Conservation (phyloP, 768 basidiomycete genomes). For the Naganishia onofrii region DNA sequence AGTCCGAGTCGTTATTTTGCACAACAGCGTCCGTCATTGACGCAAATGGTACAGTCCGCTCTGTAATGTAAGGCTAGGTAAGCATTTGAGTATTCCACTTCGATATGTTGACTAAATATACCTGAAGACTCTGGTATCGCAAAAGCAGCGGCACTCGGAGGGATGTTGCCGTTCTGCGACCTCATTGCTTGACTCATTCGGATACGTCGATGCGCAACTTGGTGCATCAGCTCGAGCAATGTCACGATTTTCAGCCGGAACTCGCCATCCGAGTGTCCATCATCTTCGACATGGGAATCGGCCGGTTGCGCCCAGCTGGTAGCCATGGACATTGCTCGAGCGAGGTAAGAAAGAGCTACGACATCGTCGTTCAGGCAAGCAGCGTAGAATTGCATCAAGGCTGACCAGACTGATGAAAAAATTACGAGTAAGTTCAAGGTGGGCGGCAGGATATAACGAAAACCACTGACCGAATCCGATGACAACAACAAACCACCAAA, state of each 20-base stretch:
- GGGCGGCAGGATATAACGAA: too few relatives aligned
- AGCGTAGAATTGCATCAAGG: not conserved
- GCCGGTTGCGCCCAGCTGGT: not conserved
- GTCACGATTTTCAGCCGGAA: not conserved
- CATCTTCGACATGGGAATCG: not conserved
- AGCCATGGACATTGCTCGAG: not conserved
- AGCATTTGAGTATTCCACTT: not conserved
- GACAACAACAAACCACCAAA: too few relatives aligned
- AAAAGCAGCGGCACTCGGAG: not conserved
- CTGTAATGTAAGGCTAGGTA: not conserved
- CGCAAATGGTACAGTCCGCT: not conserved
- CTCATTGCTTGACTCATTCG: not conserved
- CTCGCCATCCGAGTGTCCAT: not conserved
- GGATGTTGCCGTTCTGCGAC: not conserved
- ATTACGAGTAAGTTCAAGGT: too few relatives aligned
- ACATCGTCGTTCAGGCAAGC: not conserved
- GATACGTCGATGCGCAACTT: not conserved
- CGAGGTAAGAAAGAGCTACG: not conserved
- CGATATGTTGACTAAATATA: not conserved
- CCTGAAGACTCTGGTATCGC: not conserved
- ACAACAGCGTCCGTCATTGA: not conserved
- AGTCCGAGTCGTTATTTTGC: not conserved
- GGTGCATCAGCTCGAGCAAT: not conserved
- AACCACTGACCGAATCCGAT: too few relatives aligned
- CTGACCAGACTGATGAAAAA: not conserved